A percentile compares a stretch with the other conserved stretches of the same genome.
Evolutionary conservation across 257 asterid species (phyloP).

Genomic region (Apocynum venetum): DNA sequence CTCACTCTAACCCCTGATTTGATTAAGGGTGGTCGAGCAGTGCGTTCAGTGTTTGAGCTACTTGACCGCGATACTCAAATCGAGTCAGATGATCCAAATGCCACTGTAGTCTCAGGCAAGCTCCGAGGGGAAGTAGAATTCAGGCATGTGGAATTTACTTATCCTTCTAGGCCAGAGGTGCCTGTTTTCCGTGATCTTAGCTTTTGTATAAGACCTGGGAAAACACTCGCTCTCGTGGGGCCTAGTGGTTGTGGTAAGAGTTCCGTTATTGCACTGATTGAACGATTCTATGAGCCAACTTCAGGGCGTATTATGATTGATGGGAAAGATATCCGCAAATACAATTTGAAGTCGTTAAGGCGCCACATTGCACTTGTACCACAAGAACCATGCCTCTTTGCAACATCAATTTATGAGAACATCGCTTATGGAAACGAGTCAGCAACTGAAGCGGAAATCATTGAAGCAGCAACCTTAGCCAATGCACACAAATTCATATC

Average conservation of each 20-base stretch:
- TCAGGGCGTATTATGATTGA: constrained; percentile 71
- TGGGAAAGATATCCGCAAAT: constrained; percentile 71
- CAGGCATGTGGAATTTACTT: constrained; percentile 79
- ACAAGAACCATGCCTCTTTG: constrained; percentile 85
- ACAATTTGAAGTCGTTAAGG: constrained; percentile 60
- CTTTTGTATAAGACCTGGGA: constrained; percentile 74
- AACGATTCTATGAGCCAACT: constrained; percentile 74
- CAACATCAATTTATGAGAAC: constrained; percentile 66
- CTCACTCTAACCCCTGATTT: constrained; percentile 84
- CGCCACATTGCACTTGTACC: constrained; percentile 70
- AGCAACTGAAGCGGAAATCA: constrained; percentile 60
- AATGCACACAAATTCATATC: constrained; percentile 64
- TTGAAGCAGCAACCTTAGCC: constrained; percentile 70
- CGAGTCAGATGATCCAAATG: constrained; percentile 66
- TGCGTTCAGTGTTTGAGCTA: constrained; percentile 79
- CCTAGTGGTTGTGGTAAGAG: constrained; percentile 90
- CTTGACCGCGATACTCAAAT: constrained; percentile 78
- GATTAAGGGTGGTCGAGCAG: constrained; percentile 85
- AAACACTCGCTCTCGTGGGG: constrained; percentile 82
- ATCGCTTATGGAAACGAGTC: constrained; percentile 73
- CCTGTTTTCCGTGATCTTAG: constrained; percentile 51
- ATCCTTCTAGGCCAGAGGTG: constrained; percentile 69
- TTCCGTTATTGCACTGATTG: constrained; percentile 55
- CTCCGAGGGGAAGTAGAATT: constrained; percentile 76
- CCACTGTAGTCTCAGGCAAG: constrained; percentile 37